Conservation (phyloP, 1,284 basidiomycete species). For the Golubevia sp. region DNA sequence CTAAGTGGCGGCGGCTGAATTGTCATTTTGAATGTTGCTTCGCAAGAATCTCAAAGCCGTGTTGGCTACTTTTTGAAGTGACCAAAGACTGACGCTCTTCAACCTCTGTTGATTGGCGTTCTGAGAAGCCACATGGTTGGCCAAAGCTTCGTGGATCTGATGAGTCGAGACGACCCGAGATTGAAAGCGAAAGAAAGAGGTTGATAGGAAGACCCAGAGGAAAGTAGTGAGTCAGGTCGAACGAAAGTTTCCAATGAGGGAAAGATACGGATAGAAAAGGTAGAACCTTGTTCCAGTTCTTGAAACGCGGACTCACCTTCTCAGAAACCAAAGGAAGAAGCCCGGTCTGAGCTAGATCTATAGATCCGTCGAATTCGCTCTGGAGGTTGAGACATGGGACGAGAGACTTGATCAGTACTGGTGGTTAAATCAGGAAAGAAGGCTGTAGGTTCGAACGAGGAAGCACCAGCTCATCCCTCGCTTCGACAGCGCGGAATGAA, state of each 20-base stretch:
- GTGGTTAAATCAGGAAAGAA: neutral
- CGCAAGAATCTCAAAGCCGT: conserved; percentile 20
- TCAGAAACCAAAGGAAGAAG: conserved; percentile 49
- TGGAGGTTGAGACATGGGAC: neutral
- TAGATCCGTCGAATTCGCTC: conserved; percentile 57
- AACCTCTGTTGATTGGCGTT: conserved; percentile 45
- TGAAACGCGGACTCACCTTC: conserved; percentile 36
- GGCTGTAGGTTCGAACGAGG: too few species aligned
- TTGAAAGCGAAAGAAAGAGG: neutral
- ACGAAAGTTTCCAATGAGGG: conserved; percentile 65
- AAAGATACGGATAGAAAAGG: conserved; percentile 2
- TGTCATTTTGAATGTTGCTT: too few species aligned
- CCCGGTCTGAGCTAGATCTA: conserved; percentile 56
- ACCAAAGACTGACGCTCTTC: conserved; percentile 53
- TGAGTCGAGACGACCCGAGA: conserved; percentile 10
- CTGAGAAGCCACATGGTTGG: conserved; percentile 50
- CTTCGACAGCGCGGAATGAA: too few species aligned
- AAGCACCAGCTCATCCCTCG: too few species aligned
- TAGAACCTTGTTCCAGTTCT: conserved; percentile 47
- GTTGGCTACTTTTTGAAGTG: conserved; percentile 32
- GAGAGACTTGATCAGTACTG: neutral
- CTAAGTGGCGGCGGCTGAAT: too few species aligned
- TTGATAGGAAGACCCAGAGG: conserved; percentile 1
- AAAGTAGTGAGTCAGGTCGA: conserved; percentile 66
- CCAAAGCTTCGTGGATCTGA: conserved; percentile 55